A percentile compares a stretch with the other conserved stretches of the same genome.
Evolutionary conservation across 805 yeast genomes (phyloP).

Genomic region (Kregervanrija delftensis): DNA sequence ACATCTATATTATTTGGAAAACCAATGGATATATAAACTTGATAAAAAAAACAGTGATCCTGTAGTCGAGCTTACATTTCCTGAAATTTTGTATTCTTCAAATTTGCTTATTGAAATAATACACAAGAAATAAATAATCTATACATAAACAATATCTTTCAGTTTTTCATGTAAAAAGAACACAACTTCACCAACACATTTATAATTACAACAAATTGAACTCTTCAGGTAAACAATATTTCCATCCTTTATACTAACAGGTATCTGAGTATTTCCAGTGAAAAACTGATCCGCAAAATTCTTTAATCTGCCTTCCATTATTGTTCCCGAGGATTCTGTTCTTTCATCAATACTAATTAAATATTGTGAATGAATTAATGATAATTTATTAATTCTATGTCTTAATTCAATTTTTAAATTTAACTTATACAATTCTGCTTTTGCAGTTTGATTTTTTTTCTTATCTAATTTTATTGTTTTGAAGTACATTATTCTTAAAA

Average conservation of each 20-base stretch:
- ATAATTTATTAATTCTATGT: constrained; percentile 14
- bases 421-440: constrained; percentile 15
- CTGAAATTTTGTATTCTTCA: no score
- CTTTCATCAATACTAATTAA: constrained; percentile 17
- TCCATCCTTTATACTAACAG: constrained; percentile 2
- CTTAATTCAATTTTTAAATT: constrained; percentile 19
- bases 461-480: constrained; percentile 7
- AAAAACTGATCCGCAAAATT: constrained; percentile 12
- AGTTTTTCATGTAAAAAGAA: constrained; percentile 14
- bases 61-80: no score
- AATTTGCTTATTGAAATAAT: no score
- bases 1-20: no score
- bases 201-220: constrained; percentile 23
- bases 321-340: not conserved
- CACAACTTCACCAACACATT: constrained; percentile 13
- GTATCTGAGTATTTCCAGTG: constrained; percentile 13
- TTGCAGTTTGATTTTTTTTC: constrained; percentile 16
- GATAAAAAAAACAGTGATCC: no score
- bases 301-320: constrained; percentile 8
- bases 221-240: constrained; percentile 17
- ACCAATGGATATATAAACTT: no score
- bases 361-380: constrained; percentile 15
- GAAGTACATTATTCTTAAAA: constrained; percentile 20
- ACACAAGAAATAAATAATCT: no score
- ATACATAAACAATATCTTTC: constrained; percentile 1